A percentile compares a stretch with the other conserved stretches of the same genome.
Evolutionary conservation across 495 filamentous ascomycete genomes (phyloP).

Genomic region (Penicillium daleae): DNA sequence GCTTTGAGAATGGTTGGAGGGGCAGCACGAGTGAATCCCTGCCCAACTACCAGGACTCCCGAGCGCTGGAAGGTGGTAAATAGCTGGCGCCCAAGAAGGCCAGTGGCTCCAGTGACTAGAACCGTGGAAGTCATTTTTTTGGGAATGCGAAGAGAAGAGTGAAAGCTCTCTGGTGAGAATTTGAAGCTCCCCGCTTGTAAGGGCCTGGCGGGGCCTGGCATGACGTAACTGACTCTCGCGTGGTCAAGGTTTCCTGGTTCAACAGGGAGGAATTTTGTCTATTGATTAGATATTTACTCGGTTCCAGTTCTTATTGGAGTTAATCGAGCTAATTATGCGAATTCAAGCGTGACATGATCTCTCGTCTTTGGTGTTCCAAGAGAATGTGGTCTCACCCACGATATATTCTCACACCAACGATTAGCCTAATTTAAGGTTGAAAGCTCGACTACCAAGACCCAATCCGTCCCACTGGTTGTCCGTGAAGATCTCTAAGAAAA

Average conservation of each 20-base stretch:
- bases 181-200: slow-evolving; percentile 4
- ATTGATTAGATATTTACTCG: no score
- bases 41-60: slow-evolving; percentile 80
- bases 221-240: slow-evolving; percentile 36
- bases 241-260: not conserved
- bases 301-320: no score
- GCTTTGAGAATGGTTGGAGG: slow-evolving; percentile 76
- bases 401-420: not conserved
- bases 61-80: slow-evolving; percentile 70
- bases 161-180: slow-evolving; percentile 10
- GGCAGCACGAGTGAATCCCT: slow-evolving; percentile 72
- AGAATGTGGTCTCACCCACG: not conserved
- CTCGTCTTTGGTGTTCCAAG: not conserved
- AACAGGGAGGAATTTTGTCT: not conserved
- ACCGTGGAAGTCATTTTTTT: slow-evolving; percentile 60
- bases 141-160: not conserved
- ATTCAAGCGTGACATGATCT: no score
- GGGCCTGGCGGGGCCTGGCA: slow-evolving; percentile 22
- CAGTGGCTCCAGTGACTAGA: slow-evolving; percentile 84
- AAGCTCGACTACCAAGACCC: not conserved
- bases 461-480: not conserved
- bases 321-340: no score
- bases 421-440: slow-evolving; percentile 1
- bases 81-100: slow-evolving; percentile 81
- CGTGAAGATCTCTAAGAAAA: no score